These are phyloP conservation scores for Solanum okadae DNA, from an alignment of 257 asterid genomes.

Conservation along the genomic window DNA sequence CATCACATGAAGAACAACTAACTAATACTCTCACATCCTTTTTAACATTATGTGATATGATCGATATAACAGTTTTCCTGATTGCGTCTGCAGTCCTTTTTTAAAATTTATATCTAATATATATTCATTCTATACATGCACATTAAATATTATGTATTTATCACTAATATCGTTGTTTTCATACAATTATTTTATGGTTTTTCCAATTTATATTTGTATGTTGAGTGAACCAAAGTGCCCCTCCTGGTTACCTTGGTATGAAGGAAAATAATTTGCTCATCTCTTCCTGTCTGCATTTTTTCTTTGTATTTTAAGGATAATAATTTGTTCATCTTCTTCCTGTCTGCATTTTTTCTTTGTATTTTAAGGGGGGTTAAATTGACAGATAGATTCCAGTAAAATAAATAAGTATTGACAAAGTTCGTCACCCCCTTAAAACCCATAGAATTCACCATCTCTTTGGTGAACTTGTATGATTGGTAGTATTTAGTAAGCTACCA, in stretches of 20 bases:
- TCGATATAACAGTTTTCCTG: background rate
- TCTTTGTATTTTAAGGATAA: too few species aligned
- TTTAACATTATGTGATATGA: background rate
- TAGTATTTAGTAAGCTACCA: background rate
- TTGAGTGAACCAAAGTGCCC: background rate
- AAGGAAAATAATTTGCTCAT: background rate
- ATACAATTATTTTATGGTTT: background rate
- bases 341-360: background rate
- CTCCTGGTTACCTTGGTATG: background rate
- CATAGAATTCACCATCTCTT: background rate
- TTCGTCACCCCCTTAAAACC: background rate
- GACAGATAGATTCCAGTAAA: background rate
- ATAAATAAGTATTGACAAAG: background rate
- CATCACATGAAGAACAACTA: background rate
- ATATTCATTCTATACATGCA: background rate
- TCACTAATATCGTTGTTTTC: background rate
- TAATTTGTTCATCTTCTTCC: background rate
- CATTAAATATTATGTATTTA: background rate
- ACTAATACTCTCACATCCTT: background rate
- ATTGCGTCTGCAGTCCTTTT: background rate
- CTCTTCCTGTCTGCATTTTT: background rate
- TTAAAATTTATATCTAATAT: background rate
- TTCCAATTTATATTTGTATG: background rate
- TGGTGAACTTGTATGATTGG: background rate
- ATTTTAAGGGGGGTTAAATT: background rate